A percentile compares a stretch with the other conserved stretches of the same genome.
Evolutionary conservation across 805 yeast species (phyloP).

Genomic region (Myxozyma sirexii): DNA sequence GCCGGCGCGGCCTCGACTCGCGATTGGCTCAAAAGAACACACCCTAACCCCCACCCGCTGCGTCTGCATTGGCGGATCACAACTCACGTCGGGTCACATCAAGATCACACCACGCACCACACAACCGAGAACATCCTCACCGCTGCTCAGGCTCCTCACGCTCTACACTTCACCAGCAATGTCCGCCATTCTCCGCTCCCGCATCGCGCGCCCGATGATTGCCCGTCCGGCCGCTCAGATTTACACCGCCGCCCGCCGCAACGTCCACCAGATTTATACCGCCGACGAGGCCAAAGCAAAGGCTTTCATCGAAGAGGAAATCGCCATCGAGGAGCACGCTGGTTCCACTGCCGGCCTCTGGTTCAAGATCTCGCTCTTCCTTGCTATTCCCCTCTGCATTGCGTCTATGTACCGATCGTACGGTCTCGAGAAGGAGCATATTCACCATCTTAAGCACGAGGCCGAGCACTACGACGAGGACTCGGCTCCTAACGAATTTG

Average conservation of each 20-base stretch:
- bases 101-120: conserved; percentile 4
- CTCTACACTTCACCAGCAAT: too few relatives aligned
- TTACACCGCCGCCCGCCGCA: conserved; percentile 7
- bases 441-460: conserved; percentile 69
- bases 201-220: conserved; percentile 12
- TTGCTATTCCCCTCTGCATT: conserved; percentile 81
- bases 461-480: conserved; percentile 67
- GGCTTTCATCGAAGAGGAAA: conserved; percentile 23
- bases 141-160: too few relatives aligned
- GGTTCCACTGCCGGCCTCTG: conserved; percentile 72
- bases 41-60: conserved; percentile 10
- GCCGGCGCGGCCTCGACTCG: conserved; percentile 9
- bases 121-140: neutral
- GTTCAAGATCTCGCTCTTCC: conserved; percentile 78
- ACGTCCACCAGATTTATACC: conserved; percentile 13
- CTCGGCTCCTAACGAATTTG: conserved; percentile 91
- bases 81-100: neutral
- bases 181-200: conserved; percentile 28
- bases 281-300: conserved; percentile 25
- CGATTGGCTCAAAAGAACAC: conserved; percentile 4
- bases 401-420: conserved; percentile 79
- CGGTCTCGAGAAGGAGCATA: conserved; percentile 83
- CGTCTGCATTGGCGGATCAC: conserved; percentile 10
- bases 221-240: conserved; percentile 16
- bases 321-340: conserved; percentile 74